Evolutionary conservation across 2,329 filamentous ascomycete species (phyloP).

Genomic region (Cladobotryum mycophilum): DNA sequence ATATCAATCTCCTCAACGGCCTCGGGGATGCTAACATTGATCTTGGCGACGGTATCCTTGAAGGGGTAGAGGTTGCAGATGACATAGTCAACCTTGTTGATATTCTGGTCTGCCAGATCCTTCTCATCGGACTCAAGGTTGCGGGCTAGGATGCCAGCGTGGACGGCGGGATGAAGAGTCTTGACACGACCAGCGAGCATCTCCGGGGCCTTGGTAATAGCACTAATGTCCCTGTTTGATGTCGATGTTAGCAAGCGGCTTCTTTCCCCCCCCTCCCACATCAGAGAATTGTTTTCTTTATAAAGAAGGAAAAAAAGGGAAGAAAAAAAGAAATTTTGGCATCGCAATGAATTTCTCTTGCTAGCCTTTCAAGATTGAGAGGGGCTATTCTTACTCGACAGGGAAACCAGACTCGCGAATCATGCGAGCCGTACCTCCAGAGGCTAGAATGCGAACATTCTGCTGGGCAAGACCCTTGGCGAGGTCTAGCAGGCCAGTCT

Average conservation of each 20-base stretch:
- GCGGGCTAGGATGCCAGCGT: slow-evolving; percentile 85
- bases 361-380: background rate
- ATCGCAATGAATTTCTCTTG: too few relatives aligned
- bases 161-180: slow-evolving; percentile 92
- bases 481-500: slow-evolving; percentile 89
- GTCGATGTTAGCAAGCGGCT: slow-evolving; percentile 1
- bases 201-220: slow-evolving; percentile 93
- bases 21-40: slow-evolving; percentile 93
- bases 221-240: slow-evolving; percentile 76
- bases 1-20: slow-evolving; percentile 99
- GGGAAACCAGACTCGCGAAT: slow-evolving; percentile 93
- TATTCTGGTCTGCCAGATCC: slow-evolving; percentile 90
- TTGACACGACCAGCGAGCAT: slow-evolving; percentile 85
- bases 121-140: slow-evolving; percentile 94
- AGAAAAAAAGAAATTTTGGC: too few relatives aligned
- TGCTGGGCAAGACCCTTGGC: slow-evolving; percentile 85
- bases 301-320: too few relatives aligned
- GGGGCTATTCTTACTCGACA: slow-evolving; percentile 64
- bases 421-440: slow-evolving; percentile 91
- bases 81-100: slow-evolving; percentile 90
- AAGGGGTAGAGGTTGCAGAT: slow-evolving; percentile 99
- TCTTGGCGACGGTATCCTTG: slow-evolving; percentile 95
- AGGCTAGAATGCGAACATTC: slow-evolving; percentile 87
- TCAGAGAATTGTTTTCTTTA: too few relatives aligned
- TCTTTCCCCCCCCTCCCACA: background rate